These are phyloP conservation scores for Talaromyces sp. DNA, from an alignment of 2,329 filamentous ascomycete species.

Conservation along the genomic window DNA sequence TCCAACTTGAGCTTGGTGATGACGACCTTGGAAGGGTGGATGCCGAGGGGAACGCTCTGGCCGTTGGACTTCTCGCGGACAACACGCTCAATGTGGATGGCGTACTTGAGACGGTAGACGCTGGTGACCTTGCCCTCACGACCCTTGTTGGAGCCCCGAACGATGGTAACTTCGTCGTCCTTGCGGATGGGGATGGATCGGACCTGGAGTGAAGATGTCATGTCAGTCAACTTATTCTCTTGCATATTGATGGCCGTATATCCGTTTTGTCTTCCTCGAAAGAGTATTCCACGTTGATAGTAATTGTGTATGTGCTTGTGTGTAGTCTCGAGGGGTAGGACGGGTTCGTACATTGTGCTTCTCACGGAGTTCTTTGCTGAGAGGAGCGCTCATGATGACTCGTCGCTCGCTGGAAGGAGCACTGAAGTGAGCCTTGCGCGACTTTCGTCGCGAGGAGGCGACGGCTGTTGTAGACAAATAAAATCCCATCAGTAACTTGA, in stretches of 20 bases:
- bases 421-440: slow-evolving; percentile 96
- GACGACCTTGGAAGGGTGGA: slow-evolving; percentile 95
- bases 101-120: slow-evolving; percentile 97
- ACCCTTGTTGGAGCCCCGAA: slow-evolving; percentile 92
- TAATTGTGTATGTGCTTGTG: not conserved
- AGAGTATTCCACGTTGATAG: not conserved
- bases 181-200: slow-evolving; percentile 71
- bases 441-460: slow-evolving; percentile 88
- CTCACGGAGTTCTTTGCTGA: slow-evolving; percentile 95
- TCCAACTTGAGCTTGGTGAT: slow-evolving; percentile 97
- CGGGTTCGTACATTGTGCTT: slow-evolving; percentile 82
- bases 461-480: slow-evolving; percentile 18
- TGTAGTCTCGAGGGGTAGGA: not conserved
- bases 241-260: slow-evolving; percentile 3
- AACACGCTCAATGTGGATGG: slow-evolving; percentile 95
- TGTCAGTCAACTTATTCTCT: slow-evolving; percentile 14
- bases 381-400: slow-evolving; percentile 92
- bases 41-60: slow-evolving; percentile 88
- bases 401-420: slow-evolving; percentile 92
- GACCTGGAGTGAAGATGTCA: slow-evolving; percentile 15
- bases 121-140: slow-evolving; percentile 97
- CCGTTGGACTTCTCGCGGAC: slow-evolving; percentile 96
- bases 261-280: slow-evolving; percentile 12
- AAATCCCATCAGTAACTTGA: not conserved
- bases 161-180: slow-evolving; percentile 90